Evolutionary conservation across 306 rosid genomes (phyloP).

Genomic region (Pachyrhizus erosus): DNA sequence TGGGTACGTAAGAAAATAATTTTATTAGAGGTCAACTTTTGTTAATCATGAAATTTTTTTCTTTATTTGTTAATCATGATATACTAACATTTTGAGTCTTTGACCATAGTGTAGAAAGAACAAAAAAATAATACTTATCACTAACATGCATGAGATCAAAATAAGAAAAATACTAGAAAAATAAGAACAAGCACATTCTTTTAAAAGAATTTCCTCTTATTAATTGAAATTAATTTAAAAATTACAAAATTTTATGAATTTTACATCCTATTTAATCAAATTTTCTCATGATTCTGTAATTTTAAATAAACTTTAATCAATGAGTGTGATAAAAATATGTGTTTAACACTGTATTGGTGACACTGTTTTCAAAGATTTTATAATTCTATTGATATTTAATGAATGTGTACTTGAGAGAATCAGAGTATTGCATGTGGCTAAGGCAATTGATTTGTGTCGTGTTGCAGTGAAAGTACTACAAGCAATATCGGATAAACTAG

Average conservation of each 20-base stretch:
- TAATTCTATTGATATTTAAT: neutral
- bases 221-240: too few species aligned
- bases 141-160: neutral
- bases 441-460: conserved; percentile 3
- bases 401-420: neutral
- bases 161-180: neutral
- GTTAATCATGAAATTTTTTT: neutral
- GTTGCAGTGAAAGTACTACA: conserved; percentile 55
- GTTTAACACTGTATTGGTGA: too few species aligned
- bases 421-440: neutral
- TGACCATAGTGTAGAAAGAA: neutral
- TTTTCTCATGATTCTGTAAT: too few species aligned
- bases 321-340: too few species aligned
- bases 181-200: too few species aligned
- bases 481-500: conserved; percentile 60
- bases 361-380: too few species aligned
- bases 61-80: too few species aligned
- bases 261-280: too few species aligned
- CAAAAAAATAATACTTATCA: neutral
- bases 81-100: neutral
- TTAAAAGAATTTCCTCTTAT: too few species aligned
- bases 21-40: neutral
- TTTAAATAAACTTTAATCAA: too few species aligned
- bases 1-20: neutral
- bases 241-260: too few species aligned